Evolutionary conservation across 2,329 filamentous ascomycete genomes (phyloP), one percentile per base, ranked within the genome.

Genomic region (Calonectria crousiana): DNA sequence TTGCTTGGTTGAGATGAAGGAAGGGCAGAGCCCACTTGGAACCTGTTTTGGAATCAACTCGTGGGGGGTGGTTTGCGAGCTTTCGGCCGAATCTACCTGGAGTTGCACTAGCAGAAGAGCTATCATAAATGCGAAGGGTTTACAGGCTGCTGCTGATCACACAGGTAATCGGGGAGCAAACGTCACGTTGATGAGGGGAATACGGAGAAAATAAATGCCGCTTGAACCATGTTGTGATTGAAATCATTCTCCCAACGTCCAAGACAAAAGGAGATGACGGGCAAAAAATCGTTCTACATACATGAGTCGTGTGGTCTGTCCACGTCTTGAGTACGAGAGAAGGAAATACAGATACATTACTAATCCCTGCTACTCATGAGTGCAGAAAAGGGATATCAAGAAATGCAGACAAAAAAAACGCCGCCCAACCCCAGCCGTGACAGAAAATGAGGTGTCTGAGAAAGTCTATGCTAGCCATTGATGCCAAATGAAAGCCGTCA

Each of bases 401-500:
- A 78, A 79, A 78, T 74, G 75, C 76, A 82, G 77, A 78, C 71
- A 78, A 78, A 41, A 36, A 36, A 60, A 85, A 85, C 82, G 82
- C 82, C 83, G 69, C 72, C 82, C 78, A 73, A 78, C 77, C 79
- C 81, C 76, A 62, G 76, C 79, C 78, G 75, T 78, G 76, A 76
- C 74, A 81, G 73, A 68, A 78, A 78, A 74, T 74, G 73, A 77
- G 82, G 79, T 78, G 75, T 76, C 74, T 80, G 76, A 78, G 78
- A 76, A 78, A 78, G 78, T 85, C 84, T 86, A 86, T 85, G 82
- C 81, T 78, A 80, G 75, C 78, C 82, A 80, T 78, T 81, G 78
- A 82, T 83, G 81, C 79, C 75, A 80, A 79, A 81, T 75, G 77
- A 83, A 80, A 82, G 76, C 79, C 76, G 81, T 83, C 81, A 77